Evolutionary conservation across 2,329 filamentous ascomycete genomes (phyloP), one percentile per base, ranked within the genome.

Genomic region (Proliferodiscus dingleyae): DNA sequence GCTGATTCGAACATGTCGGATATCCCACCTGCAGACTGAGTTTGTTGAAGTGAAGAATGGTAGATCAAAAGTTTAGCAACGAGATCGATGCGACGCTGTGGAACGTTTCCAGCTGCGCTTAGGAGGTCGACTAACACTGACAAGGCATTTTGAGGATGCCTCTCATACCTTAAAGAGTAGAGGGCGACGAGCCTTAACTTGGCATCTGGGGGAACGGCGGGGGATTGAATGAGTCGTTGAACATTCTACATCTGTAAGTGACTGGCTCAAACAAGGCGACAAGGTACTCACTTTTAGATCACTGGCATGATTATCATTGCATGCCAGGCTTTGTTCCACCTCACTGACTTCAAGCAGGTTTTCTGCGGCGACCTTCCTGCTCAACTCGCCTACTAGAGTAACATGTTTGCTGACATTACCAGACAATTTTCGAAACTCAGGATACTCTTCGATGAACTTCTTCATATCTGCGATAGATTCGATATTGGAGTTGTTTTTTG

Each of bases 381-480:
- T 96, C 32, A 98, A 75, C 63, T 98, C 94, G 1, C 89, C 89
- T 18, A 98, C 93, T 18, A 98, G 72, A 0, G 93, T 95, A 46
- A 98, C 94, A 64, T 98, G 93, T 64, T 98, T 98, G 70, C 90
- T 97, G 43, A 98, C 93, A 57, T 98, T 98, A 29, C 93, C 90
- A 2, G 93, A 96, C 1, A 98, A 79, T 61, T 96, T 95, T 47
- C 93, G 83, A 66, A 98, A 98, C 64, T 98, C 93, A 2, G 93
- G 93, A 63, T 97, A 98, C 61, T 98, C 93, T 66, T 98, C 93
- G 45, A 98, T 94, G 59, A 98, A 98, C 34, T 90, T 87, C 67
- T 98, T 98, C 94, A 98, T 98, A 64, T 98, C 93, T 45, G 85
- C 78, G 62, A 98, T 97, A 13, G 91, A 96, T 63, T 98, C 93